A percentile compares a stretch with the other conserved stretches of the same genome.
phyloP scores from a whole-genome alignment of 179 eudicot species.

The Silene noctiflora region DNA sequence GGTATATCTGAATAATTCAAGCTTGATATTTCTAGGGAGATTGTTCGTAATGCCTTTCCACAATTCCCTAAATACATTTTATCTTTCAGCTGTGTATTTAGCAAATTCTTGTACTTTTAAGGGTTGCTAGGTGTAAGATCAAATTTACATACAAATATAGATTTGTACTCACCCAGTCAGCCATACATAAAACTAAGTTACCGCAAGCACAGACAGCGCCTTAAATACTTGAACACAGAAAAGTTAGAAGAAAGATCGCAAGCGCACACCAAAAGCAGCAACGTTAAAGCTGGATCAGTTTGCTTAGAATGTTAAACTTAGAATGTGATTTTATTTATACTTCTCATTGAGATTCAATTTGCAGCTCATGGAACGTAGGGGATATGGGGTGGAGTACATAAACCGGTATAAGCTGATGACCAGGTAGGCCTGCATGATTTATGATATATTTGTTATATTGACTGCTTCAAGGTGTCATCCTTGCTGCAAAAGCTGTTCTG shows the following conservation, averaged over 20 bases:
- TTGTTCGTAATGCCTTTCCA: neutral
- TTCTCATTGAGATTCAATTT: constrained; percentile 35
- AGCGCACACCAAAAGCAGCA: too few species aligned
- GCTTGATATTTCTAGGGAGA: neutral
- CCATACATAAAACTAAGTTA: too few species aligned
- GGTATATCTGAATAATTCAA: neutral
- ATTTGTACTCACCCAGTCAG: neutral
- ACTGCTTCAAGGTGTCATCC: neutral
- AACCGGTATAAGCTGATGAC: constrained; percentile 98
- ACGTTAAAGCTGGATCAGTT: too few species aligned
- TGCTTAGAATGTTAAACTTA: neutral
- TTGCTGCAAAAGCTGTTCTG: neutral
- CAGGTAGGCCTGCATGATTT: constrained; percentile 44
- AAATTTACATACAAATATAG: neutral
- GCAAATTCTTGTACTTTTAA: neutral
- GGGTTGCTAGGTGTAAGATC: neutral
- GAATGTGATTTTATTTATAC: constrained; percentile 23
- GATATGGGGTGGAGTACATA: constrained; percentile 90
- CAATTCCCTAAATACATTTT: neutral
- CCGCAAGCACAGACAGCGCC: neutral
- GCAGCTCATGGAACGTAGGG: constrained; percentile 98
- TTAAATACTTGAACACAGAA: too few species aligned
- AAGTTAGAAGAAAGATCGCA: too few species aligned
- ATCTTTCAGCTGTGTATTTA: neutral
- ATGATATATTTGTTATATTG: constrained; percentile 4